Conservation (phyloP, 2,329 filamentous ascomycete species). For the Pseudocercospora ulei region DNA sequence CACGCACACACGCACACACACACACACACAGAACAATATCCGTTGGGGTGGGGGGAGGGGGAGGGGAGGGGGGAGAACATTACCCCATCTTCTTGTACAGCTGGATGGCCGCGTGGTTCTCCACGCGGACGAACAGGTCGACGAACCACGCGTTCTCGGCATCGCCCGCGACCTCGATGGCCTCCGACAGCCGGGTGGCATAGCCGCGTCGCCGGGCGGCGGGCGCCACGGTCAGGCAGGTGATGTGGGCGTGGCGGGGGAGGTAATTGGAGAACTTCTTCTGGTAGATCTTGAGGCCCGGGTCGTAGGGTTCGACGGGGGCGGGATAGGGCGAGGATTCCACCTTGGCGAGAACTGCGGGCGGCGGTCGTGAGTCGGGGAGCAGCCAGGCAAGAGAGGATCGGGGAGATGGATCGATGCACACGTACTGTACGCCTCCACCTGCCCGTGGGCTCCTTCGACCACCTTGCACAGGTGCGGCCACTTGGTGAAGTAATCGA, state of each 20-base stretch:
- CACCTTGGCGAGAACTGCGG: slow-evolving; percentile 88
- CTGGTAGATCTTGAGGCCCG: slow-evolving; percentile 33
- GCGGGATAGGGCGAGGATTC: slow-evolving; percentile 69
- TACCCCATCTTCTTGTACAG: slow-evolving; percentile 85
- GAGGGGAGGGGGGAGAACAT: too few species aligned
- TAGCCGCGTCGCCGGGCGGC: slow-evolving; percentile 76
- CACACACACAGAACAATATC: too few species aligned
- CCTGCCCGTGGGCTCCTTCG: slow-evolving; percentile 73
- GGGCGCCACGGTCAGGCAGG: slow-evolving; percentile 83
- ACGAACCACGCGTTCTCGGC: slow-evolving; percentile 86
- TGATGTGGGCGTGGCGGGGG: slow-evolving; percentile 99
- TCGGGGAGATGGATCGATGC: slow-evolving; percentile 7
- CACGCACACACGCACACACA: background rate
- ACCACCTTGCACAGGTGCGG: slow-evolving; percentile 88
- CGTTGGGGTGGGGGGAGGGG: too few species aligned
- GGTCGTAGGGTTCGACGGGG: slow-evolving; percentile 62
- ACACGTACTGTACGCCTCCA: slow-evolving; percentile 82
- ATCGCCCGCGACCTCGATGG: slow-evolving; percentile 73
- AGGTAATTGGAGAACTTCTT: slow-evolving; percentile 58
- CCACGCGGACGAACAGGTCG: slow-evolving; percentile 82
- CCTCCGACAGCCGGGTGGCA: slow-evolving; percentile 69
- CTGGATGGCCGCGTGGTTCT: slow-evolving; percentile 75
- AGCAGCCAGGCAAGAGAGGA: slow-evolving; percentile 9
- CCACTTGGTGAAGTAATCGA: slow-evolving; percentile 93
- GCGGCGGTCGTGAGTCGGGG: slow-evolving; percentile 3